These are phyloP conservation scores for Beauveria asiatica DNA, from an alignment of 2,329 filamentous ascomycete species.

Conservation along the genomic window DNA sequence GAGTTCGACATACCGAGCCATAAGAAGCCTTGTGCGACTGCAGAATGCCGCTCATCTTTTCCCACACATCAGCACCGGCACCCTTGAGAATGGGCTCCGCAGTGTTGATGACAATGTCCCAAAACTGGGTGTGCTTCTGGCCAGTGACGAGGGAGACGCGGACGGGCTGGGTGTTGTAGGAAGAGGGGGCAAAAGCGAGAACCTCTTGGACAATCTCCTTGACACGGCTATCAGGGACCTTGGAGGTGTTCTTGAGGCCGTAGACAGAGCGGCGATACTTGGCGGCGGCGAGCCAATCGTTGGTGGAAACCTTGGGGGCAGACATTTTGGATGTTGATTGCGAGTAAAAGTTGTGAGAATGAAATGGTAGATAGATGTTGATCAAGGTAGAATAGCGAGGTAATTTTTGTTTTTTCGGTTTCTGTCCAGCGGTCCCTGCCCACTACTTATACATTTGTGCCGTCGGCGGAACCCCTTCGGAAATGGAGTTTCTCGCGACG, in stretches of 20 bases:
- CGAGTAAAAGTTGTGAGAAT: constrained; percentile 3
- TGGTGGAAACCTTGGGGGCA: constrained; percentile 31
- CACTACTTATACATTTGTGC: constrained; percentile 3
- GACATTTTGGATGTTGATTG: constrained; percentile 33
- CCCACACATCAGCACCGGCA: constrained; percentile 1
- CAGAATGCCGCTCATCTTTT: constrained; percentile 17
- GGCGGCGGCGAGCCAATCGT: constrained; percentile 54
- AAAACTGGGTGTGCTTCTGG: constrained; percentile 78
- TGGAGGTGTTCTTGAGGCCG: constrained; percentile 54
- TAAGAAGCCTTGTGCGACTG: constrained; percentile 14
- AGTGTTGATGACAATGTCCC: constrained; percentile 61
- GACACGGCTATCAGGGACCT: constrained; percentile 43
- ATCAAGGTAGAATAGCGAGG: constrained; percentile 2
- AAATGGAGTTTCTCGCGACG: neutral
- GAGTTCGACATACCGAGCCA: constrained; percentile 1
- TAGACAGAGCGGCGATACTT: constrained; percentile 63
- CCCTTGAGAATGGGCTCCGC: constrained; percentile 40
- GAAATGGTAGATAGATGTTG: neutral
- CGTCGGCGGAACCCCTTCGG: neutral
- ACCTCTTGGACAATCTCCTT: constrained; percentile 56
- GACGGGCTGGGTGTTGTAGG: constrained; percentile 85
- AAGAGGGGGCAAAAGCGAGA: constrained; percentile 62
- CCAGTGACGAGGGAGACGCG: constrained; percentile 72
- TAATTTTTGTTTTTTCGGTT: neutral
- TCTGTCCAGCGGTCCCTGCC: neutral